Conservation (phyloP, 2,329 filamentous ascomycete species). For the Apiospora arundinis region DNA sequence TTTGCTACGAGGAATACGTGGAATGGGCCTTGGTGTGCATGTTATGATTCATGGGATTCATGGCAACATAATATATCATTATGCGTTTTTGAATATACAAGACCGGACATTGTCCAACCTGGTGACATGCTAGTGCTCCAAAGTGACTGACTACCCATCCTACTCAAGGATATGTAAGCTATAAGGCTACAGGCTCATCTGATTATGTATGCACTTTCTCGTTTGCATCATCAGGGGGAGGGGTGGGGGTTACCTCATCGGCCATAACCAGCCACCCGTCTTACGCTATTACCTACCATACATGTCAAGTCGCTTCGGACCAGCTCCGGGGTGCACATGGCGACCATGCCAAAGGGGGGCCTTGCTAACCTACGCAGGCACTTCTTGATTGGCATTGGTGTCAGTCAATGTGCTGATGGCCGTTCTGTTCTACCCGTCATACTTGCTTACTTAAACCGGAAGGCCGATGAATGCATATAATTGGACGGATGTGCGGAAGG, state of each 20-base stretch:
- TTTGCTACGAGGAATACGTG: neutral
- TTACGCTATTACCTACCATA: neutral
- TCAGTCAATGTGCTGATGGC: too few species aligned
- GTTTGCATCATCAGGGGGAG: neutral
- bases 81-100: neutral
- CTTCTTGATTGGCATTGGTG: neutral
- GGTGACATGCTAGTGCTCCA: too few species aligned
- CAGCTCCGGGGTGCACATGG: neutral
- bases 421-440: too few species aligned
- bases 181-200: too few species aligned
- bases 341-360: neutral
- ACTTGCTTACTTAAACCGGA: too few species aligned
- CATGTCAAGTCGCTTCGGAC: neutral
- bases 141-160: too few species aligned
- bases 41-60: neutral
- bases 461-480: too few species aligned
- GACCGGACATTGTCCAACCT: neutral
- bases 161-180: too few species aligned
- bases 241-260: neutral
- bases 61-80: neutral
- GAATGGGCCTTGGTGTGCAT: neutral
- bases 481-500: neutral
- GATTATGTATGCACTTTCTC: too few species aligned
- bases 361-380: neutral
- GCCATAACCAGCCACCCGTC: neutral